Evolutionary conservation across 139 green algal species (phyloP).

Genomic region (Haematococcus lacustris): DNA sequence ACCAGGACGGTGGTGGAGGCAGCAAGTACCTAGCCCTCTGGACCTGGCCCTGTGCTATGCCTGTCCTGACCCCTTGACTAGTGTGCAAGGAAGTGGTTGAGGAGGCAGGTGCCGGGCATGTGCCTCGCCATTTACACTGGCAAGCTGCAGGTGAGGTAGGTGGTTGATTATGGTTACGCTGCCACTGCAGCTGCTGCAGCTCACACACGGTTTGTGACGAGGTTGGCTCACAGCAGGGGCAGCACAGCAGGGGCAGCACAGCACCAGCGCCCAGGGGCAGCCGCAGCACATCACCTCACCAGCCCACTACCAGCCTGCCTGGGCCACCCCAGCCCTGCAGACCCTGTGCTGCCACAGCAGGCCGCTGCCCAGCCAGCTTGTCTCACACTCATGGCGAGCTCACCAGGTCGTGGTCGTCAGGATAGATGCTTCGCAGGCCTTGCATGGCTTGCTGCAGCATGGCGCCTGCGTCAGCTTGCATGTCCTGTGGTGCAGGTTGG

Average conservation of each 20-base stretch:
- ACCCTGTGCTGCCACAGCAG: not conserved
- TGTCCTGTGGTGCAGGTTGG: slow-evolving; percentile 14
- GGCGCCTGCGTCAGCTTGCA: slow-evolving; percentile 28
- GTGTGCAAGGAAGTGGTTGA: too few relatives aligned
- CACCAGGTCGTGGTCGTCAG: slow-evolving; percentile 38
- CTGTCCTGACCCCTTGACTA: too few relatives aligned
- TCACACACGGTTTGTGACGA: not conserved
- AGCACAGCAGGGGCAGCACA: too few relatives aligned
- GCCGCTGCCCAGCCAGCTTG: not conserved
- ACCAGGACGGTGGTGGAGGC: too few relatives aligned
- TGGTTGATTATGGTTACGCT: not conserved
- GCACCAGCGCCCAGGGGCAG: too few relatives aligned
- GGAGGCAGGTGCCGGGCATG: too few relatives aligned
- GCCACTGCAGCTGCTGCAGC: not conserved
- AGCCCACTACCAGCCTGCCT: not conserved
- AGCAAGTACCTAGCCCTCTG: too few relatives aligned
- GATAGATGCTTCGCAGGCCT: slow-evolving; percentile 20
- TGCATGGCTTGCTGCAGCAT: slow-evolving; percentile 14
- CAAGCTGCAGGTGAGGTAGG: too few relatives aligned
- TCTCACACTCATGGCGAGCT: not conserved
- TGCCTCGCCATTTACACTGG: too few relatives aligned
- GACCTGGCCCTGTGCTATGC: too few relatives aligned
- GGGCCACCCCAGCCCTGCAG: not conserved
- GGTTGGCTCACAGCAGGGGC: not conserved
- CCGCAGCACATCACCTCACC: not conserved